A percentile compares a stretch with the other conserved stretches of the same genome.
Evolutionary conservation across 495 filamentous ascomycete genomes (phyloP).

Genomic region (Aspergillus biplanus): DNA sequence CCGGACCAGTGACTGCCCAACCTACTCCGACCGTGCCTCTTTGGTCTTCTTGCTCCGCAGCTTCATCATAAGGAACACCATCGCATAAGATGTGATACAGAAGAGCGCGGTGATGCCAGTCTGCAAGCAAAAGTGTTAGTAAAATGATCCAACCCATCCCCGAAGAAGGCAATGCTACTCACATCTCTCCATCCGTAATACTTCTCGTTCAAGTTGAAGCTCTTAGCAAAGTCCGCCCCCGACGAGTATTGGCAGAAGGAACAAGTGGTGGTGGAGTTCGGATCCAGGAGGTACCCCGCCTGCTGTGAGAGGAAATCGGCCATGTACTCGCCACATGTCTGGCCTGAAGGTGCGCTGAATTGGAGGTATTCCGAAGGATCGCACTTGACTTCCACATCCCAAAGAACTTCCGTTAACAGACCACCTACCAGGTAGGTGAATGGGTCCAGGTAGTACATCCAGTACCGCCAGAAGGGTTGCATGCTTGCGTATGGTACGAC

Average conservation of each 20-base stretch:
- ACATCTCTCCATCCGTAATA: conserved; percentile 52
- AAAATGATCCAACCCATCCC: background rate
- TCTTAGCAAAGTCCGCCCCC: conserved; percentile 45
- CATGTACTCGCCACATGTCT: conserved; percentile 73
- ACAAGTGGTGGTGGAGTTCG: conserved; percentile 56
- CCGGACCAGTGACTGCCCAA: background rate
- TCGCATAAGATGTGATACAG: conserved; percentile 43
- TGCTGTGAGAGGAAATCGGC: conserved; percentile 49
- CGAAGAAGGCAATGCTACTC: conserved; percentile 12
- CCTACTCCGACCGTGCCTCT: conserved; percentile 33
- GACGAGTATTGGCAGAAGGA: conserved; percentile 59
- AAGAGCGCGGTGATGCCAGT: conserved; percentile 48
- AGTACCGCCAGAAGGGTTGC: conserved; percentile 62
- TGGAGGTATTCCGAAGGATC: conserved; percentile 56
- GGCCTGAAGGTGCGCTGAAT: conserved; percentile 63
- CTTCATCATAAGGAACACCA: conserved; percentile 51
- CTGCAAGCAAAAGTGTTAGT: conserved; percentile 26
- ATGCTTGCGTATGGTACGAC: conserved; percentile 56
- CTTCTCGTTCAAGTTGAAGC: conserved; percentile 42
- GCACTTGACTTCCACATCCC: conserved; percentile 59
- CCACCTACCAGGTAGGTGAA: conserved; percentile 59
- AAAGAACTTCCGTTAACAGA: conserved; percentile 46
- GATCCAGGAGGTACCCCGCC: conserved; percentile 63
- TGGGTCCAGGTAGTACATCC: conserved; percentile 60
- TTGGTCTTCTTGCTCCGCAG: conserved; percentile 50